Base-by-base conservation (phyloP, 2,329 filamentous ascomycete genomes). In the Chaetomium globosum region DNA sequence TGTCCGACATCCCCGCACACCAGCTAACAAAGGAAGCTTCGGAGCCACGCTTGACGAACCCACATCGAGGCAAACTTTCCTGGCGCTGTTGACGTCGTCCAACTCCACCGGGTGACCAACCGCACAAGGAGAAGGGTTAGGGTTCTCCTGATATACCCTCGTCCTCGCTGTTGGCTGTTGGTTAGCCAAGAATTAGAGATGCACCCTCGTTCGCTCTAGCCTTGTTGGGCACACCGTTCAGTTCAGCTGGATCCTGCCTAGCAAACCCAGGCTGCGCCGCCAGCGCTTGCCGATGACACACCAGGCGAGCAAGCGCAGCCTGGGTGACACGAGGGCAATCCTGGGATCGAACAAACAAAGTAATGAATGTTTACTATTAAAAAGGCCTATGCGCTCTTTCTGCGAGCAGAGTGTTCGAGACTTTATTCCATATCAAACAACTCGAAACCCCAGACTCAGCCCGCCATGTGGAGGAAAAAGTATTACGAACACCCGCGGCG, bases 381-480 rank as follows among this genome's bases (percentile, higher is more conserved):
- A 31, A 43, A 16, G 16, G 39, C 2, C 2, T 43, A 16, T 43
- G 5, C 39, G 39, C 39, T 31, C 13, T 16, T 30, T 53, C 2
- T 16, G 30, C 51, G 54, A 28, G 12, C 39, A 43, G 16, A 43
- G 6, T 43, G 13, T 43, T 43, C 16, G 2, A 16, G 36, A n/a
- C 6, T 7, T 16, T n/a, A 19, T 3, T 16, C 5, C 6, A 26
- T 19, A 33, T 4, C 19, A 31, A 30, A 48, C 21, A 30, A 5
- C 39, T 2, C 7, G 3, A 49, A 19, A 33, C 23, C 4, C n/a
- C 10, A 30, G 16, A 28, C 12, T 26, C 12, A 10, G 4, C 19
- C 21, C 43, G 46, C 48, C 23, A 63, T 65, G 65, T 65, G 59
- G 63, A 65, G 56, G 33, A 63, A 65, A 21, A 65, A 63, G 52